A percentile compares a stretch with the other conserved stretches of the same genome.
Conservation (phyloP, 1,284 basidiomycete genomes). For the Neonothopanus nambi region DNA sequence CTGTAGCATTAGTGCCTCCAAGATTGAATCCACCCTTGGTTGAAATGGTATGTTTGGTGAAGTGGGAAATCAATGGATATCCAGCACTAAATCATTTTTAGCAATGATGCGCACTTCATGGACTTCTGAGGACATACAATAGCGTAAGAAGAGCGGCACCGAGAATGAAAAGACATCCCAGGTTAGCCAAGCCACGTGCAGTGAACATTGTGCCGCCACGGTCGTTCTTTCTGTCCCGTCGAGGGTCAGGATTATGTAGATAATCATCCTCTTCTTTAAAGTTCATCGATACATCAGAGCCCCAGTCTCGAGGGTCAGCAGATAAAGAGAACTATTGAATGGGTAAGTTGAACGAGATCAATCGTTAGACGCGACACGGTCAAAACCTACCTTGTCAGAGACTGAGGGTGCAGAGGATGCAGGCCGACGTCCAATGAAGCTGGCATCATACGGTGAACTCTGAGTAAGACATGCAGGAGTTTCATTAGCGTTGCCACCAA, state of each 20-base stretch:
- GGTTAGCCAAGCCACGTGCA: constrained; percentile 57
- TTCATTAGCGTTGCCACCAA: background rate
- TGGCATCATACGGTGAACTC: constrained; percentile 7
- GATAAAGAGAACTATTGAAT: constrained; percentile 47
- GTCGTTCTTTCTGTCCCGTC: constrained; percentile 24
- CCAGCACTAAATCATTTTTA: constrained; percentile 40
- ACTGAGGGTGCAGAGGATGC: constrained; percentile 7
- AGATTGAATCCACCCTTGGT: constrained; percentile 58
- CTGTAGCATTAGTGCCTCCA: constrained; percentile 69
- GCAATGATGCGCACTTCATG: background rate
- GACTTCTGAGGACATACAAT: constrained; percentile 41
- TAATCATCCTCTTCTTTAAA: constrained; percentile 53
- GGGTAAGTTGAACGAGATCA: background rate
- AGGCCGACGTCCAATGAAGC: background rate
- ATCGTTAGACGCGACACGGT: background rate
- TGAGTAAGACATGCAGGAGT: background rate
- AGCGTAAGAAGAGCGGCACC: constrained; percentile 47
- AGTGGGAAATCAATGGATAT: constrained; percentile 55
- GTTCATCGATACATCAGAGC: constrained; percentile 47
- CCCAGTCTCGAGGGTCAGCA: constrained; percentile 55
- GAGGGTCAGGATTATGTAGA: constrained; percentile 53
- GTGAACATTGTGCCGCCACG: constrained; percentile 37
- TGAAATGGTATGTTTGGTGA: constrained; percentile 34
- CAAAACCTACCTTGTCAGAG: constrained; percentile 10
- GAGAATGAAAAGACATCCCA: constrained; percentile 64